Percentiles rank a stretch among this genome's conserved stretches.
Evolutionary conservation across 805 yeast genomes (phyloP).

Genomic region (Metschnikowia similis): DNA sequence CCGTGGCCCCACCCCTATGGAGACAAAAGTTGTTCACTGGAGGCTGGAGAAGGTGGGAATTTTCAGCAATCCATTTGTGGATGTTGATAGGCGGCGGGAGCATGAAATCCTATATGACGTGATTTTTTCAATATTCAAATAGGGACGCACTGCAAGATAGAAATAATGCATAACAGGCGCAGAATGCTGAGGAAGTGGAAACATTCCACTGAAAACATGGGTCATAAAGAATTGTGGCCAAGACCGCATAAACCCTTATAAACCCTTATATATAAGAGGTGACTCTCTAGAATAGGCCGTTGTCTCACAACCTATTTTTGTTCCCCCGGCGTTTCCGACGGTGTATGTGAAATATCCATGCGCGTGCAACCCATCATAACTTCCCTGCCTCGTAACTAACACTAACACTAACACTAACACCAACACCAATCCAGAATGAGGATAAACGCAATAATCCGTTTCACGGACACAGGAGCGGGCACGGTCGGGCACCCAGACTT

Average conservation of each 20-base stretch:
- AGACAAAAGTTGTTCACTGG: slow-evolving; percentile 91
- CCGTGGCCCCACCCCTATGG: slow-evolving; percentile 88
- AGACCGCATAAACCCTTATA: no score
- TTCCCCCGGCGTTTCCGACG: not conserved
- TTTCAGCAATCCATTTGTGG: slow-evolving; percentile 75
- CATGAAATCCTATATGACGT: slow-evolving; percentile 26
- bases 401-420: not conserved
- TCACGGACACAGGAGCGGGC: slow-evolving; percentile 25
- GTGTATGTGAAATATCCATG: not conserved
- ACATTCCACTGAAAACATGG: not conserved
- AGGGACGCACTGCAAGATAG: not conserved
- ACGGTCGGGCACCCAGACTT: slow-evolving; percentile 22
- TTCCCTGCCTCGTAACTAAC: not conserved
- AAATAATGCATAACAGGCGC: not conserved
- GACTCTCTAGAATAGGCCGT: no score
- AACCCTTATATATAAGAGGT: no score
- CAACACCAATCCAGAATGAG: slow-evolving; percentile 17
- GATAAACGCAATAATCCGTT: slow-evolving; percentile 24
- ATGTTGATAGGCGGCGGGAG: slow-evolving; percentile 70
- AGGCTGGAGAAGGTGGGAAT: slow-evolving; percentile 72
- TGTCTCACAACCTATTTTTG: no score
- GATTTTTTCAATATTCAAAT: not conserved
- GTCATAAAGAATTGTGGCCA: no score
- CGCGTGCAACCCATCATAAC: not conserved
- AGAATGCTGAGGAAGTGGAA: not conserved